Evolutionary conservation across 495 filamentous ascomycete species (phyloP), one percentile per base, ranked within the genome.

Genomic region (Chaetomium tenue): DNA sequence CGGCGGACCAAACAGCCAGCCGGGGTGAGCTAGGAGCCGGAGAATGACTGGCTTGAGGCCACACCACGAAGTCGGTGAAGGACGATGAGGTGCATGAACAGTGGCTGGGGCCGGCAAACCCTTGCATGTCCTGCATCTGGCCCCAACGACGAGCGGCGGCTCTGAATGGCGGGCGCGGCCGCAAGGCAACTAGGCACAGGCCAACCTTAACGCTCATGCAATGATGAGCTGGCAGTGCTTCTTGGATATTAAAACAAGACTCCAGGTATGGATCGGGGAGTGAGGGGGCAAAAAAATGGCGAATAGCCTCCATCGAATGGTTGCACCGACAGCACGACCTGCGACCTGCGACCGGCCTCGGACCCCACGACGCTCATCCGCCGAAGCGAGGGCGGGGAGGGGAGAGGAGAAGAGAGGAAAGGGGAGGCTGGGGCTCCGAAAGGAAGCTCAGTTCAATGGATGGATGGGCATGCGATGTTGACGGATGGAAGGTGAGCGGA

Each of bases 161-260:
- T 73, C 48, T 78, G 71, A 77, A 67, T 76, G 74, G 75, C 48
- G 40, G 68, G 71, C 57, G 68, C 52, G 62, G 65, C 47, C 66
- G 68, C 71, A 68, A 73, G 72, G 72, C 72, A 70, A 75, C 79
- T 78, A 81, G 79, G 81, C 77, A 78, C 76, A 81, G 77, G 76
- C 77, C 79, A 80, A 78, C 79, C 79, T 80, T 77, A 76, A 81
- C 78, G 79, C 79, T 82, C 83, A 91, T 88, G 90, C 88, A 90
- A 78, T 88, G 89, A 91, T 92, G 90, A 91, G 90, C 87, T 92
- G 90, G 88, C 90, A 91, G 75, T 84, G 84, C 86, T 74, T 83
- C 82, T 87, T 83, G 82, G 82, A 85, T 81, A 82, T 83, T 87
- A 84, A 83, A 80, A 77, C 75, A 77, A 79, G 77, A 78, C 65